Conservation (phyloP, 2,329 filamentous ascomycete species). For the Cercospora sojina region DNA sequence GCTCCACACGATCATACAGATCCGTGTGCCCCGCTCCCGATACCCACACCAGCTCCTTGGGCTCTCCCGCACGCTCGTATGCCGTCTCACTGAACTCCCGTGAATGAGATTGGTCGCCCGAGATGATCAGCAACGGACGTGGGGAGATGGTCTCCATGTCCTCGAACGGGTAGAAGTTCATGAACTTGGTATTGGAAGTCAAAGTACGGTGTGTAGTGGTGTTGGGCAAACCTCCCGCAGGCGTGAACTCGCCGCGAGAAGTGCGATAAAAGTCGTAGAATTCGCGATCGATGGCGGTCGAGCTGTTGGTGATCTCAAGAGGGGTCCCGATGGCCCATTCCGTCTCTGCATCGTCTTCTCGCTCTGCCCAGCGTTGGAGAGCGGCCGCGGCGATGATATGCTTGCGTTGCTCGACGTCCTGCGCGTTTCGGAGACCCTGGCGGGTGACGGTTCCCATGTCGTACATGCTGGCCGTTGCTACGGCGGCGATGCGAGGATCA, state of each 20-base stretch:
- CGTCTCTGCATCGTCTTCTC: background rate
- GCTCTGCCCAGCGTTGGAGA: background rate
- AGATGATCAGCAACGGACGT: constrained; percentile 16
- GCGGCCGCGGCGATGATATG: background rate
- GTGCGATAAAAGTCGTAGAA: constrained; percentile 19
- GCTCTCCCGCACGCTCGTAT: constrained; percentile 14
- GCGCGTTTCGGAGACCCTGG: constrained; percentile 6
- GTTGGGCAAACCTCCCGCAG: constrained; percentile 9
- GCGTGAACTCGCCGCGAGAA: constrained; percentile 10
- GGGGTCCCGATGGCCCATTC: constrained; percentile 5
- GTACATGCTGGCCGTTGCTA: constrained; percentile 18
- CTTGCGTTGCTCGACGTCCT: constrained; percentile 2
- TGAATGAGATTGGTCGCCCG: constrained; percentile 11
- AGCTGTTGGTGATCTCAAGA: constrained; percentile 6
- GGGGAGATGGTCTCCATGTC: constrained; percentile 18
- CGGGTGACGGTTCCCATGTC: constrained; percentile 13
- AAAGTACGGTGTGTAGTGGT: constrained; percentile 3
- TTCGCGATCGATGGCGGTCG: background rate
- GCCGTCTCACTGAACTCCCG: constrained; percentile 16
- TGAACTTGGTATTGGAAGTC: constrained; percentile 9
- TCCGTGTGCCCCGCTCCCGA: constrained; percentile 11
- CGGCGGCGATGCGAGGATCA: constrained; percentile 11
- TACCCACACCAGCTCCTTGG: constrained; percentile 14
- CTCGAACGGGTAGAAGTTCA: constrained; percentile 19
- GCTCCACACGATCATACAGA: constrained; percentile 14